Evolutionary conservation across 768 basidiomycete species (phyloP), one percentile per base, ranked within the genome.

Genomic region (Tulasnella sp.): DNA sequence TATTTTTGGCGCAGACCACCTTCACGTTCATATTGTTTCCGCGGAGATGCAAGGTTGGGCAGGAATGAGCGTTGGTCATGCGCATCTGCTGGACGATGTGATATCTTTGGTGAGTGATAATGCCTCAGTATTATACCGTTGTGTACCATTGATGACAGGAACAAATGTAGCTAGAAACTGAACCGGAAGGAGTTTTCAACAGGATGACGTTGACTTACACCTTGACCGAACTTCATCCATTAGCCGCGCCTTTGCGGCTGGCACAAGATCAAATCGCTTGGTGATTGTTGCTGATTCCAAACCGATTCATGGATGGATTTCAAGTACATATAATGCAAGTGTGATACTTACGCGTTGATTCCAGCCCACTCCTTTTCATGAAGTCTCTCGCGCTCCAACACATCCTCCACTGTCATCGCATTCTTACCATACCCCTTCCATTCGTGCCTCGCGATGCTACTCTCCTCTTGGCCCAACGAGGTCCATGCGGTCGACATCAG

Each of bases 401-500:
- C 85, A 67, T 93, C 89, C 66, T 91, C 85, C 49, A 96, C 67
- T 34, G 61, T 67, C 67, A 73, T 64, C 4, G 72, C 72, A 23
- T 69, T 79, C 71, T 91, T 94, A 1, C 80, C 78, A 56, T 94
- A 73, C 4, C 94, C 93, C 72, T 94, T 96, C 90, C 93, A 99
- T 72, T 97, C 90, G 65, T 99, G 96, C 65, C 87, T 78, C 4
- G 94, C 95, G 23, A 99, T 80, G 11, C 84, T 82, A 47, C 71
- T 58, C 27, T 70, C 62, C 60, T 66, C 60, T 19, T 77, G 78
- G 30, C 76, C 72, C 27, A 74, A 74, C 41, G 74, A 77, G 44
- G 86, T 83, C 95, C 96, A 98, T 2, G 83, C 92, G 4, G 88
- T 89, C 63, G 87, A 92, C 84, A 99, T 86, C 49, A 99, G 69